Conservation (phyloP, 805 yeast genomes). For the Scheffersomyces spartinae region DNA sequence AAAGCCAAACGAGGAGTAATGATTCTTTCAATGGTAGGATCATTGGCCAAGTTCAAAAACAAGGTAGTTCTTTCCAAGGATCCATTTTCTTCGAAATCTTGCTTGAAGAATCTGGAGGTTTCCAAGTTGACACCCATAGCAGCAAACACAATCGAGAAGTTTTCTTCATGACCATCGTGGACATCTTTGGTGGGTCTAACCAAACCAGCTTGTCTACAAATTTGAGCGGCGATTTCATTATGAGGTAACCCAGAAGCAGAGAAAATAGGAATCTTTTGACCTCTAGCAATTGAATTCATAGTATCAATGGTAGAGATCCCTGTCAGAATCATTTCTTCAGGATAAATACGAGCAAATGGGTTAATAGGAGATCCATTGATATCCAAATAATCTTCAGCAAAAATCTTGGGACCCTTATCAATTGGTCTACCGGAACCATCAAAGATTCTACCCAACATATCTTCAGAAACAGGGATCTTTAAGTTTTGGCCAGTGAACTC, state of each 20-base stretch:
- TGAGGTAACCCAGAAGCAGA: conserved; percentile 99
- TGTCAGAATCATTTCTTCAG: conserved; percentile 99
- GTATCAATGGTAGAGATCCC: conserved; percentile 98
- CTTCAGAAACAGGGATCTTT: conserved; percentile 92
- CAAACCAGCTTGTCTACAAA: conserved; percentile 98
- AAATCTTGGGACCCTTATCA: conserved; percentile 95
- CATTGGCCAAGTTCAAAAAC: conserved; percentile 95
- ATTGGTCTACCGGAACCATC: conserved; percentile 99
- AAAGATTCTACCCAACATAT: conserved; percentile 93
- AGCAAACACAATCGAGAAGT: conserved; percentile 97
- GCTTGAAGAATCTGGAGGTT: conserved; percentile 96
- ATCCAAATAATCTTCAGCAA: conserved; percentile 97
- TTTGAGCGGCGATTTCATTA: conserved; percentile 99
- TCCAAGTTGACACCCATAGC: conserved; percentile 99
- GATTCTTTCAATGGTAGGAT: conserved; percentile 98
- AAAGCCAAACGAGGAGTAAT: conserved; percentile 98
- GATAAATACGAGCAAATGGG: conserved; percentile 96
- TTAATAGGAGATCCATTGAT: conserved; percentile 98
- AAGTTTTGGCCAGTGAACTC: conserved; percentile 94
- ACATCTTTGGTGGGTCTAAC: conserved; percentile 99
- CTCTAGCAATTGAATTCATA: conserved; percentile 99
- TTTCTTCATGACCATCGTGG: conserved; percentile 99
- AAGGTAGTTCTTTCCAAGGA: conserved; percentile 95
- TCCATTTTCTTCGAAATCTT: conserved; percentile 98
- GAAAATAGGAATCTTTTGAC: conserved; percentile 98